Evolutionary conservation across 352 stramenopile genomes (phyloP).

Genomic region (Achlya hypogyna): DNA sequence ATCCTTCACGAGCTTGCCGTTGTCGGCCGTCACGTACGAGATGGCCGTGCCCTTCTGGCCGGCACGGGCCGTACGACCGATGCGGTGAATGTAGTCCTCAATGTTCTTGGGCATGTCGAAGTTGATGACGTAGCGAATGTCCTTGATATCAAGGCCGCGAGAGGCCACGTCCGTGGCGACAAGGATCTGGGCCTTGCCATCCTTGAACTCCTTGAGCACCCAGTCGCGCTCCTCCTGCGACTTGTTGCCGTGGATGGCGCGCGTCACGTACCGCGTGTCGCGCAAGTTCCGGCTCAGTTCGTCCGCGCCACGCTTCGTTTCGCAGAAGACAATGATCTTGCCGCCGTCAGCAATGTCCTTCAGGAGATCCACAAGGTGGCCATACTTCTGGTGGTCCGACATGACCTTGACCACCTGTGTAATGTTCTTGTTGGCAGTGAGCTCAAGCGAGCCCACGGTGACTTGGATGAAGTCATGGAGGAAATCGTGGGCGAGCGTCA

Average conservation of each 20-base stretch:
- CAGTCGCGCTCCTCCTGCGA: slow-evolving; percentile 96
- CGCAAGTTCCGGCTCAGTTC: slow-evolving; percentile 92
- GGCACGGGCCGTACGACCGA: slow-evolving; percentile 97
- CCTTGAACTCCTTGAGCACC: slow-evolving; percentile 96
- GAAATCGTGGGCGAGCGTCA: slow-evolving; percentile 95
- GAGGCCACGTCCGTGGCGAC: slow-evolving; percentile 99
- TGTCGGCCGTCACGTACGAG: slow-evolving; percentile 93
- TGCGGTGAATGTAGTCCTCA: slow-evolving; percentile 98
- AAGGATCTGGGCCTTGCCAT: slow-evolving; percentile 90
- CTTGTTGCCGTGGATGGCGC: slow-evolving; percentile 99
- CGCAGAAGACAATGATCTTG: slow-evolving; percentile 98
- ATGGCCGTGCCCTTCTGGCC: slow-evolving; percentile 91
- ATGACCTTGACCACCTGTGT: slow-evolving; percentile 97
- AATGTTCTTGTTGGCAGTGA: slow-evolving; percentile 97
- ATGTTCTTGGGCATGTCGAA: slow-evolving; percentile 99
- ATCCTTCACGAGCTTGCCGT: slow-evolving; percentile 65
- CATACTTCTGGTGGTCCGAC: slow-evolving; percentile 94
- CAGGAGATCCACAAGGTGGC: slow-evolving; percentile 75
- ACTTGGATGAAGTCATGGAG: slow-evolving; percentile 97
- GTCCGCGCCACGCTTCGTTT: slow-evolving; percentile 98
- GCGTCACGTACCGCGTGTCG: slow-evolving; percentile 90
- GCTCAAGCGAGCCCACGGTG: slow-evolving; percentile 89
- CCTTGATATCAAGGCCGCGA: slow-evolving; percentile 98
- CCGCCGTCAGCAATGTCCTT: slow-evolving; percentile 82
- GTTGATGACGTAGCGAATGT: slow-evolving; percentile 99